Conservation (phyloP, 2,329 filamentous ascomycete species). For the Ophiocordyceps unilateralis region DNA sequence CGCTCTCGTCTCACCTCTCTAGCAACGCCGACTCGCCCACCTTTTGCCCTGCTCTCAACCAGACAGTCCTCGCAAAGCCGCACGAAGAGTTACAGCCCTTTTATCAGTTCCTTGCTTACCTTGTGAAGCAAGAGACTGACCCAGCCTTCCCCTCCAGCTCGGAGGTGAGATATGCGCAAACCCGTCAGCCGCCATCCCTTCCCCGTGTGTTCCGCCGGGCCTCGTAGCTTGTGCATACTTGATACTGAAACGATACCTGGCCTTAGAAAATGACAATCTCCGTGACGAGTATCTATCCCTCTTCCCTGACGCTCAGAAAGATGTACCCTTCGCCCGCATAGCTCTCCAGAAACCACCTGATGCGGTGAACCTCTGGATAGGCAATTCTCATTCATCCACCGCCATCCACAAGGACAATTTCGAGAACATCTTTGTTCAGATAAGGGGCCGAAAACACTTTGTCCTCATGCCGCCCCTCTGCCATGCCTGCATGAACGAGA, state of each 20-base stretch:
- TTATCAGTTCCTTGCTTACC: slow-evolving; percentile 39
- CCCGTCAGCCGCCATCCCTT: slow-evolving; percentile 31
- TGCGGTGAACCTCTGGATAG: slow-evolving; percentile 72
- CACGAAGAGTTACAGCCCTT: slow-evolving; percentile 50
- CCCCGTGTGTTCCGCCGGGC: neutral
- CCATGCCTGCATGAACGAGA: slow-evolving; percentile 52
- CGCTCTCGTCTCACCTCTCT: neutral
- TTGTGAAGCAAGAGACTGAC: slow-evolving; percentile 38
- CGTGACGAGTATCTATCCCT: slow-evolving; percentile 52
- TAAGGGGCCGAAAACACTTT: slow-evolving; percentile 59
- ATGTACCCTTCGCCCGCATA: slow-evolving; percentile 56
- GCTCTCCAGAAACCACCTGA: slow-evolving; percentile 51
- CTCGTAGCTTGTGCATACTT: neutral
- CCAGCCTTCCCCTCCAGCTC: slow-evolving; percentile 10
- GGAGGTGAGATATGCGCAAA: slow-evolving; percentile 58
- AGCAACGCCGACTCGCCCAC: slow-evolving; percentile 22
- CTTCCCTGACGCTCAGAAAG: slow-evolving; percentile 41
- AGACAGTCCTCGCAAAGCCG: slow-evolving; percentile 50
- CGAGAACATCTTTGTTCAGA: slow-evolving; percentile 69
- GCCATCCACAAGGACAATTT: slow-evolving; percentile 71
- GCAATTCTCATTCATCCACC: slow-evolving; percentile 51
- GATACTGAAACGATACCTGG: neutral
- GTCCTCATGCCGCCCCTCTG: slow-evolving; percentile 55
- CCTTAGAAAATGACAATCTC: slow-evolving; percentile 62
- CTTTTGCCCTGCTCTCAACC: slow-evolving; percentile 7